These are phyloP conservation scores for Mrakia gelida DNA, from an alignment of 768 basidiomycete genomes.

Conservation along the genomic window DNA sequence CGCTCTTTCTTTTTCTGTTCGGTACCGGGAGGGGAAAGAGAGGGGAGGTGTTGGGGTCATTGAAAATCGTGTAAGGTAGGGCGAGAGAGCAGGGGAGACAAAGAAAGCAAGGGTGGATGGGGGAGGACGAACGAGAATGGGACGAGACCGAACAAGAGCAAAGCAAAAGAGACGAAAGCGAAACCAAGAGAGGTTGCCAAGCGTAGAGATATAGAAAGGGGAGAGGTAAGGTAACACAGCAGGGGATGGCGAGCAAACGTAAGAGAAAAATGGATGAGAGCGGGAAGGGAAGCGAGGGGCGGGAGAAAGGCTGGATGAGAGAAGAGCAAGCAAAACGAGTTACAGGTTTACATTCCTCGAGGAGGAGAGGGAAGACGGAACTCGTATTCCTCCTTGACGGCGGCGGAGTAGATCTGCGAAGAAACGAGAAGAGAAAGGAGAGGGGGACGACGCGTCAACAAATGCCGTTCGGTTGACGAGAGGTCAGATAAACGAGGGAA, in stretches of 20 bases:
- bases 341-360: slow-evolving; percentile 7
- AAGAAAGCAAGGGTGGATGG: not conserved
- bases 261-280: not conserved
- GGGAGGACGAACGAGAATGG: not conserved
- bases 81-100: not conserved
- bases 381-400: slow-evolving; percentile 9
- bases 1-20: not conserved
- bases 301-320: not conserved
- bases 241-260: too few relatives aligned
- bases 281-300: not conserved
- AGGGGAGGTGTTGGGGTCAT: not conserved
- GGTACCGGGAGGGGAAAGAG: not conserved
- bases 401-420: slow-evolving; percentile 5
- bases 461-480: not conserved
- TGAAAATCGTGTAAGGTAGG: not conserved
- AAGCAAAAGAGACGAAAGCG: not conserved
- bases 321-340: not conserved
- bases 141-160: not conserved
- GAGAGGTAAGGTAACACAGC: too few relatives aligned
- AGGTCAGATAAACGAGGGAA: not conserved
- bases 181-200: not conserved
- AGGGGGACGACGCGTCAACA: not conserved
- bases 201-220: too few relatives aligned
- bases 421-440: not conserved
- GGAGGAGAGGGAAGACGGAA: slow-evolving; percentile 4